phyloP scores from a whole-genome alignment of 352 stramenopile genomes.

The Globisporangium uncinulatum region DNA sequence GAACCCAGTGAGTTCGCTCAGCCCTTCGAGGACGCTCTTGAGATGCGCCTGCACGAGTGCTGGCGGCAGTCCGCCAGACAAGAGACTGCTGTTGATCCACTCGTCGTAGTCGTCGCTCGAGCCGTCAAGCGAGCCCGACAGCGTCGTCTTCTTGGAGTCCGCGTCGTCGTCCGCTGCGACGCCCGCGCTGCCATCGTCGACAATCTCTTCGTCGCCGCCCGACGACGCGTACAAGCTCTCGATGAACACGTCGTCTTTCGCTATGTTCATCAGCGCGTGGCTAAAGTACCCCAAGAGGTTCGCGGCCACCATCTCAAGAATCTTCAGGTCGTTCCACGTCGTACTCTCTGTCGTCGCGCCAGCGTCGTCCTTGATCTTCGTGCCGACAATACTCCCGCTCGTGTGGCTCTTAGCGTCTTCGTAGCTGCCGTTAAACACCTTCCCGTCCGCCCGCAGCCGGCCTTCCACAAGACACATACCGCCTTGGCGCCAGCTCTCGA shows the following conservation, averaged over 20 bases:
- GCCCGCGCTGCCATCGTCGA: conserved; percentile 20
- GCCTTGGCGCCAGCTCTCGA: conserved; percentile 84
- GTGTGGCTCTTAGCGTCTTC: conserved; percentile 87
- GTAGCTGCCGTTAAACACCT: conserved; percentile 70
- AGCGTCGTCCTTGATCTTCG: conserved; percentile 36
- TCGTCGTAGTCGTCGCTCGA: conserved; percentile 79
- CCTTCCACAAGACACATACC: conserved; percentile 84
- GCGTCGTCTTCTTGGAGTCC: conserved; percentile 31
- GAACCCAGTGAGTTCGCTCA: conserved; percentile 43
- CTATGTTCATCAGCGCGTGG: conserved; percentile 54
- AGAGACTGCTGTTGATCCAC: conserved; percentile 67
- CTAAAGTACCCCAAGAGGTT: conserved; percentile 76
- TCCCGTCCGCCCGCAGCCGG: conserved; percentile 63
- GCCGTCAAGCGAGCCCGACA: conserved; percentile 38
- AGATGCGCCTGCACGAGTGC: conserved; percentile 58
- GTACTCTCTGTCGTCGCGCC: conserved; percentile 10
- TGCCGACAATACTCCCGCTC: conserved; percentile 74
- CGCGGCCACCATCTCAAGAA: conserved; percentile 72
- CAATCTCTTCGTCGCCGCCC: conserved; percentile 26
- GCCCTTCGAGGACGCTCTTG: conserved; percentile 40
- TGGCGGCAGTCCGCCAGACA: conserved; percentile 68
- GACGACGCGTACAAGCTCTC: conserved; percentile 20
- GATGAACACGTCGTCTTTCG: conserved; percentile 57
- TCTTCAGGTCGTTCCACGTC: conserved; percentile 44
- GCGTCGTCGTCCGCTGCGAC: conserved; percentile 24